A percentile compares a stretch with the other conserved stretches of the same genome.
Evolutionary conservation across 2,329 filamentous ascomycete genomes (phyloP).

Genomic region (Fusarium foetens): DNA sequence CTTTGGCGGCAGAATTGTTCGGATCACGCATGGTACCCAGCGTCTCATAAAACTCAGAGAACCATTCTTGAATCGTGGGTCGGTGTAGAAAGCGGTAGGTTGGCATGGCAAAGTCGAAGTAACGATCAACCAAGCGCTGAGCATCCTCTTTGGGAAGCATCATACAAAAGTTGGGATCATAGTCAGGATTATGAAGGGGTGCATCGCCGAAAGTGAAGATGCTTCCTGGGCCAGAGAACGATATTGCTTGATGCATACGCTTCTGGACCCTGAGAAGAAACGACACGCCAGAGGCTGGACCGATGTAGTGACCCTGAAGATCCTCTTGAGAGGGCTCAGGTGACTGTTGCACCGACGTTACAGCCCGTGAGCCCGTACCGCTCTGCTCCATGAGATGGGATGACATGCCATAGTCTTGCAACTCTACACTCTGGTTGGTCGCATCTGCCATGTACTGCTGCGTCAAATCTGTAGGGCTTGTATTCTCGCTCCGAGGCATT

Average conservation of each 20-base stretch:
- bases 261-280: conserved; percentile 48
- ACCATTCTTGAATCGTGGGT: conserved; percentile 61
- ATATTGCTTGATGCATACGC: conserved; percentile 43
- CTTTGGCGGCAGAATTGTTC: conserved; percentile 41
- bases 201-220: conserved; percentile 63
- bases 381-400: conserved; percentile 10
- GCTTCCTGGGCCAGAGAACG: conserved; percentile 44
- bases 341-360: conserved; percentile 37
- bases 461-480: conserved; percentile 5
- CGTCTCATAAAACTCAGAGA: conserved; percentile 54
- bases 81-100: conserved; percentile 66
- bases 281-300: conserved; percentile 47
- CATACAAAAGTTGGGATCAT: conserved; percentile 51
- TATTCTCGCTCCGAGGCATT: neutral
- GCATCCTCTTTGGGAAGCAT: conserved; percentile 53
- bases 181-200: conserved; percentile 53
- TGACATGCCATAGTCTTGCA: conserved; percentile 17
- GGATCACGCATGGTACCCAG: conserved; percentile 43
- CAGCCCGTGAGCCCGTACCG: neutral
- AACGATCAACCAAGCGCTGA: conserved; percentile 56
- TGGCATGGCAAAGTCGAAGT: conserved; percentile 67
- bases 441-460: conserved; percentile 12
- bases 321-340: conserved; percentile 47
- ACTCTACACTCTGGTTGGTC: neutral
- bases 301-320: conserved; percentile 48